Evolutionary conservation across 768 basidiomycete genomes (phyloP).

Genomic region (Tulasnella sp.): DNA sequence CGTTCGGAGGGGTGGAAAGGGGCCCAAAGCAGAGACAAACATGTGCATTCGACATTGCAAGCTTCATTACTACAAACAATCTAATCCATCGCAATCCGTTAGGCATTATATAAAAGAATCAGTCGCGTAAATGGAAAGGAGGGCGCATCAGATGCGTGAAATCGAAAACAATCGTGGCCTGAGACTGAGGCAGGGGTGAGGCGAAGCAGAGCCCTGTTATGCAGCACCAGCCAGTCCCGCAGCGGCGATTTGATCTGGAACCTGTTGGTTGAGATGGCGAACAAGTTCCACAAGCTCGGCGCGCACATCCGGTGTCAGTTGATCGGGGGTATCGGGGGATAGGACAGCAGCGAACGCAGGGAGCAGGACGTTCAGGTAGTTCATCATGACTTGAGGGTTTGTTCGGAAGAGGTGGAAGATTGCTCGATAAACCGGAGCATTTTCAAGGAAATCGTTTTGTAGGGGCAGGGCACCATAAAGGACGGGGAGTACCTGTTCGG

Average conservation of each 20-base stretch:
- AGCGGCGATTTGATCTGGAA: conserved; percentile 74
- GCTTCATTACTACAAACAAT: neutral
- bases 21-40: neutral
- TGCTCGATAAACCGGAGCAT: conserved; percentile 81
- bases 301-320: conserved; percentile 75
- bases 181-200: neutral
- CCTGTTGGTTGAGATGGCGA: conserved; percentile 64
- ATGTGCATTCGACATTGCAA: neutral
- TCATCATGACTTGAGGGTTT: conserved; percentile 64
- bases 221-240: conserved; percentile 57
- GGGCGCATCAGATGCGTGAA: neutral
- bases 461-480: conserved; percentile 80
- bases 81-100: conserved; percentile 1
- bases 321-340: conserved; percentile 67
- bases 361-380: conserved; percentile 75
- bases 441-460: conserved; percentile 84
- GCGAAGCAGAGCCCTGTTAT: neutral
- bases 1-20: neutral
- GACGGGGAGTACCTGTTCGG: conserved; percentile 68
- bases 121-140: neutral
- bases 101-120: neutral
- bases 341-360: conserved; percentile 77
- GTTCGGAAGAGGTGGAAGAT: conserved; percentile 83
- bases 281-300: conserved; percentile 73
- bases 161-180: neutral